Base-by-base conservation (phyloP, 805 yeast species). In the Starmerella stigmatis region DNA sequence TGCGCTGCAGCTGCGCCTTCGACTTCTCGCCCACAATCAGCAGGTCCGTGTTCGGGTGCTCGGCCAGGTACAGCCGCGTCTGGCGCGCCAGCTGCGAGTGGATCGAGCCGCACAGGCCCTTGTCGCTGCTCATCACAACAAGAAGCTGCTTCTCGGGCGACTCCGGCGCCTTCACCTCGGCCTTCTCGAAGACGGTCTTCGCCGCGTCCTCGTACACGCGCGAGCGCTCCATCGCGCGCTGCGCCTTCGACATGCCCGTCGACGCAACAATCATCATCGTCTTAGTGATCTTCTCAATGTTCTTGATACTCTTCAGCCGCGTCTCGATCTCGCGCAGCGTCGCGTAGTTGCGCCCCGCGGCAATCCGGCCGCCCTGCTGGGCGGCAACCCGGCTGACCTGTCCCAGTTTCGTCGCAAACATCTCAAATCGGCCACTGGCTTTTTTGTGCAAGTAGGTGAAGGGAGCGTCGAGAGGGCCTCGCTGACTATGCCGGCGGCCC, bases 261-360 rank as follows among this genome's bases (percentile, higher is more conserved):
- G 97, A 89, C 33, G 98, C 98, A 62, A 92, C 98, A 70, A 92
- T 81, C 76, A 88, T 92, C 97, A 92, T 92, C 69, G 98, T 92
- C 73, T 92, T 92, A 72, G 98, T 92, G 73, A 92, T 92, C 75
- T 92, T 92, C 73, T 92, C 96, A 68, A 92, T 89, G 77, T 92
- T 92, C 76, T 89, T 92, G 68, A 92, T 92, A 56, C 96, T 86
- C 75, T 92, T 92, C 65, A 92, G 79, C 75, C 98, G 94, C 69
- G 77, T 82, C 75, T 92, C 98, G 64, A 92, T 94, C 71, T 92
- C 98, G 74, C 96, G 89, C 66, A 92, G 76, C 59, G 98, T 92
- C 62, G 98, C 98, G 74, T 86, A 89, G 74, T 79, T 46, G 11
- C 56, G 42, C 16, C 45, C 41, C 27, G 43, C 36, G 15, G 43